phyloP scores from a whole-genome alignment of 306 rosid genomes.

The Trichosanthes truncata region DNA sequence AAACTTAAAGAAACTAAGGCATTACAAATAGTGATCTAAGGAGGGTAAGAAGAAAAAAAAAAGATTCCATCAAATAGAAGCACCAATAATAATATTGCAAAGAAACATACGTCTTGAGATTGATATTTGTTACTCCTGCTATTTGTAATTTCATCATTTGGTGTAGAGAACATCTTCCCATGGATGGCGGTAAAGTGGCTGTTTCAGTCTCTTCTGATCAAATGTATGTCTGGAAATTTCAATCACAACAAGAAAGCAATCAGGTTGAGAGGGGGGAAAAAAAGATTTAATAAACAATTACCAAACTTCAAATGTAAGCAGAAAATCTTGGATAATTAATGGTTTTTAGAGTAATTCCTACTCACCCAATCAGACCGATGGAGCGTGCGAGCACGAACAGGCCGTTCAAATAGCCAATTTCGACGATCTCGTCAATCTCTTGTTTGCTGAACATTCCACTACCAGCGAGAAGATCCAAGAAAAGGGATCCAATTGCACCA shows the following conservation, averaged over 20 bases:
- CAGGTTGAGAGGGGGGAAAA: neutral
- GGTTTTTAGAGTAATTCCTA: constrained; percentile 4
- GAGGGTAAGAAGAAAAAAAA: neutral
- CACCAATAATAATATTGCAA: neutral
- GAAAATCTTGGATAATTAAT: constrained; percentile 3
- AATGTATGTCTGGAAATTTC: constrained; percentile 75
- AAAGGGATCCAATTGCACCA: constrained; percentile 95
- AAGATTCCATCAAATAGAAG: neutral
- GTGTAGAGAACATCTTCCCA: constrained; percentile 99
- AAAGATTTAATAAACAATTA: neutral
- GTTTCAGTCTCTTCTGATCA: constrained; percentile 98
- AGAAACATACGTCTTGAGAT: neutral
- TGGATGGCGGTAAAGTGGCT: constrained; percentile 97
- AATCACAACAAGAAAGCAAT: constrained; percentile 12
- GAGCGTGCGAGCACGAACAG: constrained; percentile 94
- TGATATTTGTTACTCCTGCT: constrained; percentile 8
- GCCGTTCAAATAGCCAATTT: constrained; percentile 95
- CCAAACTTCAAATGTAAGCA: neutral
- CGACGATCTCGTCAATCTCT: constrained; percentile 88
- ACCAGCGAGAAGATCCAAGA: constrained; percentile 97
- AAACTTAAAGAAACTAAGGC: neutral
- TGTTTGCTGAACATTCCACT: constrained; percentile 92
- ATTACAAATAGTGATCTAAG: neutral
- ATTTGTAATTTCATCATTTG: constrained; percentile 40
- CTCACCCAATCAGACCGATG: constrained; percentile 97